Evolutionary conservation across 805 yeast genomes (phyloP).

Genomic region (Starmerella geochares): DNA sequence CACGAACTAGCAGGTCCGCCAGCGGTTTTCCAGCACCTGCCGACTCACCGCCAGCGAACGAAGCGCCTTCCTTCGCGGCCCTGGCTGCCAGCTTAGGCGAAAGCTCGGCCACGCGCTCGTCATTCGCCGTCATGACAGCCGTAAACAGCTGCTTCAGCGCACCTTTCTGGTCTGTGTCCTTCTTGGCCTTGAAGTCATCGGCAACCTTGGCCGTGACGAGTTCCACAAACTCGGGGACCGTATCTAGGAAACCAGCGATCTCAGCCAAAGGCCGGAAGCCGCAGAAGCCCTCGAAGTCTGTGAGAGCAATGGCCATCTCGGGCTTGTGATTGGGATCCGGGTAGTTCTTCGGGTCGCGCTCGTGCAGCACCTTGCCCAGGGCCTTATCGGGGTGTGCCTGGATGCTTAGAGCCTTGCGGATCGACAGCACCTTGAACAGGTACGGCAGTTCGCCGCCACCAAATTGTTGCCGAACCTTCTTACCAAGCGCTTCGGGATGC

Average conservation of each 20-base stretch:
- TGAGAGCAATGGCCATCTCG: slow-evolving; percentile 98
- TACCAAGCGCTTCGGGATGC: slow-evolving; percentile 55
- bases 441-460: slow-evolving; percentile 76
- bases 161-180: slow-evolving; percentile 45
- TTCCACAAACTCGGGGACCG: slow-evolving; percentile 64
- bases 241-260: slow-evolving; percentile 55
- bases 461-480: slow-evolving; percentile 50
- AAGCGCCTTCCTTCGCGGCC: slow-evolving; percentile 39
- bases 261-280: slow-evolving; percentile 88
- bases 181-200: slow-evolving; percentile 39
- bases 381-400: slow-evolving; percentile 97
- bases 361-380: slow-evolving; percentile 65
- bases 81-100: slow-evolving; percentile 60
- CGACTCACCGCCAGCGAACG: slow-evolving; percentile 25
- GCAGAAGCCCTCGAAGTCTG: slow-evolving; percentile 94
- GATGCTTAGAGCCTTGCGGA: slow-evolving; percentile 82
- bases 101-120: slow-evolving; percentile 42
- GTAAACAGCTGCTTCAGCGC: slow-evolving; percentile 68
- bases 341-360: slow-evolving; percentile 79
- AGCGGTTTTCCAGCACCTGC: slow-evolving; percentile 39
- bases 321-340: slow-evolving; percentile 99
- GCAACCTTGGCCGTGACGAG: slow-evolving; percentile 58
- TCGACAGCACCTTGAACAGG: slow-evolving; percentile 85
- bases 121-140: slow-evolving; percentile 74
- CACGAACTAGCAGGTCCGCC: slow-evolving; percentile 62